Base-by-base conservation (phyloP, 2,329 filamentous ascomycete genomes). In the Cladosporium sp. region DNA sequence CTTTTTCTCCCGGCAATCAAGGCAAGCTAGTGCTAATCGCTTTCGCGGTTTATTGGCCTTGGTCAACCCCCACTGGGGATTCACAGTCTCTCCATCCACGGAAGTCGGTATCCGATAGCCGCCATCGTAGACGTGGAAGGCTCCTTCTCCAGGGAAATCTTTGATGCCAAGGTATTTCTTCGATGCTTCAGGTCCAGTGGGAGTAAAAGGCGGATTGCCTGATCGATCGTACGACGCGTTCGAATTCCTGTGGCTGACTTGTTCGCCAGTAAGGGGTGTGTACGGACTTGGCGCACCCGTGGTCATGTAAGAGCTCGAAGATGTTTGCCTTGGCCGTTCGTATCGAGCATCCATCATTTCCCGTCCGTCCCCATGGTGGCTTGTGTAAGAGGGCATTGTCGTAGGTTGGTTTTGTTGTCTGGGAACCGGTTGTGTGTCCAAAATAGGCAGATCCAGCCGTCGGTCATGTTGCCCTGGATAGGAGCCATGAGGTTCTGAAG, bases 1-100 rank as follows among this genome's bases (percentile, higher is more conserved):
- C 83, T 97, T 97, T 87, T 97, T 97, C 80, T 97, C 93, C 59
- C 93, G 87, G 76, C 93, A 97, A 14, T 92, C 95, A 66, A 96
- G 85, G 75, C 93, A 97, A n/a, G 92, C 92, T 76, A 96, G 93
- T 26, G 93, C 93, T 65, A 97, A 83, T 65, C 93, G 86, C 80
- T 97, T 97, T 70, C 93, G 87, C 57, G 93, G 93, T 80, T 96
- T 97, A 16, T 93, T 93, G 2, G 93, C 93, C 79, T 97, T 97
- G 39, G 93, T 97, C 11, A 96, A 88, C 18, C 93, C 93, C 93
- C 93, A 97, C 70, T 92, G 91, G 1, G 93, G 91, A 75, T 96
- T 97, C 60, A 97, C 92, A 0, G 84, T 84, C 75, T 96, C 91
- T 21, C 93, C 93, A 71, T 96, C 91, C 68, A 96, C 93, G 30